Conservation (phyloP, 116 monocot species). For the Trichopus zeylanicus region DNA sequence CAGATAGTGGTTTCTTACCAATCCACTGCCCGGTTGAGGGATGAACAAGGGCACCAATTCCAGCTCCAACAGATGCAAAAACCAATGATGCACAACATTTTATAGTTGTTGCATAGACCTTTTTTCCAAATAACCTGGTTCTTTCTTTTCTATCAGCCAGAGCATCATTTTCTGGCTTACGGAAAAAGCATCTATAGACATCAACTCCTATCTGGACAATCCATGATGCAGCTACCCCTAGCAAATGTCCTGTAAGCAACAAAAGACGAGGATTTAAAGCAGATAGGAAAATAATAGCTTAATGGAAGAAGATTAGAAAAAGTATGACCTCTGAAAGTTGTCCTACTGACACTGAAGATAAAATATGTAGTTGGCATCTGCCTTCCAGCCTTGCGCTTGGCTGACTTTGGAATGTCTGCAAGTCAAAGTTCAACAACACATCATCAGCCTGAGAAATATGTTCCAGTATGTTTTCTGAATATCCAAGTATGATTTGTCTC, state of each 20-base stretch:
- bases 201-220: slow-evolving; percentile 69
- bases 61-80: slow-evolving; percentile 91
- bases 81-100: slow-evolving; percentile 62
- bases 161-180: slow-evolving; percentile 24
- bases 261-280: slow-evolving; percentile 2
- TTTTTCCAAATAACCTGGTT: slow-evolving; percentile 37
- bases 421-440: background rate
- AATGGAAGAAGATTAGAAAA: background rate
- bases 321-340: slow-evolving; percentile 75
- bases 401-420: slow-evolving; percentile 71
- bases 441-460: background rate
- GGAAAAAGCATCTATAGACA: slow-evolving; percentile 54
- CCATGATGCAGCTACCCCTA: slow-evolving; percentile 84
- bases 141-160: slow-evolving; percentile 30
- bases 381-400: slow-evolving; percentile 69
- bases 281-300: background rate
- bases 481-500: too few relatives aligned
- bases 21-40: slow-evolving; percentile 90
- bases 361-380: slow-evolving; percentile 45
- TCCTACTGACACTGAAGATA: slow-evolving; percentile 58
- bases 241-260: slow-evolving; percentile 44
- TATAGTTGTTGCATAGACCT: slow-evolving; percentile 39
- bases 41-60: slow-evolving; percentile 67
- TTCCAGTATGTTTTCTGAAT: too few relatives aligned
- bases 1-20: too few relatives aligned